These are phyloP conservation scores for Massarina eburnea DNA, from an alignment of 2,329 filamentous ascomycete genomes.

Conservation along the genomic window DNA sequence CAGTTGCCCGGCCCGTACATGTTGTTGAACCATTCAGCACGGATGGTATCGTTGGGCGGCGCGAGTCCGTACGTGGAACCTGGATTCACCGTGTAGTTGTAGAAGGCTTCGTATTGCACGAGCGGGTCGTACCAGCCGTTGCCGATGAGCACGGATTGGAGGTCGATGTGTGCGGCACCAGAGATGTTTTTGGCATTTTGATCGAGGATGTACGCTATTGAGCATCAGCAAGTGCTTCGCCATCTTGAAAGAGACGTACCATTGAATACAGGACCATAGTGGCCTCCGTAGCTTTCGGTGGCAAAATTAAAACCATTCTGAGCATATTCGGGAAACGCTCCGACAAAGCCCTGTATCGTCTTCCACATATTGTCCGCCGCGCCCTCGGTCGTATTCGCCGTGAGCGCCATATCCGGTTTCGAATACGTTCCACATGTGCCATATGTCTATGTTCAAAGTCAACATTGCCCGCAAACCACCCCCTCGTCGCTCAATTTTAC, in stretches of 20 bases:
- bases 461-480: slow-evolving; percentile 54
- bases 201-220: slow-evolving; percentile 47
- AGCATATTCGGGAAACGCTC: slow-evolving; percentile 55
- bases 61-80: slow-evolving; percentile 60
- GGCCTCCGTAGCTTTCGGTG: slow-evolving; percentile 61
- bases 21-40: slow-evolving; percentile 59
- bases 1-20: slow-evolving; percentile 64
- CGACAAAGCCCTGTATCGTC: slow-evolving; percentile 64
- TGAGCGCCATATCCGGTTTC: slow-evolving; percentile 52
- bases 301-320: slow-evolving; percentile 57
- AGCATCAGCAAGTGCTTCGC: slow-evolving; percentile 44
- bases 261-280: slow-evolving; percentile 60
- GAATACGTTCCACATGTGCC: slow-evolving; percentile 59
- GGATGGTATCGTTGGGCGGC: slow-evolving; percentile 54
- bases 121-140: slow-evolving; percentile 62
- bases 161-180: slow-evolving; percentile 51
- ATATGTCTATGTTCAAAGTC: no score
- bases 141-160: slow-evolving; percentile 56
- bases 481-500: no score
- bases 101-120: slow-evolving; percentile 59
- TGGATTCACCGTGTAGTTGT: slow-evolving; percentile 59
- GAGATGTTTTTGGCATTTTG: slow-evolving; percentile 49
- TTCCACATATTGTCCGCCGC: slow-evolving; percentile 64
- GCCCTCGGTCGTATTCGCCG: slow-evolving; percentile 54
- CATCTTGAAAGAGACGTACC: slow-evolving; percentile 19